Conservation (phyloP, 2,329 filamentous ascomycete species). For the Cytospora paraplurivora region DNA sequence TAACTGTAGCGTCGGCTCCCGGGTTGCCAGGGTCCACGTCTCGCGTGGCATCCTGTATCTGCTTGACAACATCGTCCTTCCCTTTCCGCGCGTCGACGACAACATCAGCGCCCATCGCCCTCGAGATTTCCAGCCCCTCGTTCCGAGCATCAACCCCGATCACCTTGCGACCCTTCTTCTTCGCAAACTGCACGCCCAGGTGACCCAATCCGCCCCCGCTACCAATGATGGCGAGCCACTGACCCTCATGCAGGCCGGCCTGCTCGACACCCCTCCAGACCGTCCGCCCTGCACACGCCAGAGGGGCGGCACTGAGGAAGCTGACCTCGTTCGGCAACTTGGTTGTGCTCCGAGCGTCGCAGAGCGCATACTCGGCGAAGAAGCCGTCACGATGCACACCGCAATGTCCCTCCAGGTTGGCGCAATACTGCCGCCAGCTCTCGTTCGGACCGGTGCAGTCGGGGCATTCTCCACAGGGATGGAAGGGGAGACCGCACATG, state of each 20-base stretch:
- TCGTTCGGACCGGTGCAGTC: conserved; percentile 53
- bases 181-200: conserved; percentile 53
- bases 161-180: conserved; percentile 51
- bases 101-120: conserved; percentile 50
- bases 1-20: conserved; percentile 56
- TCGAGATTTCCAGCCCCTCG: conserved; percentile 51
- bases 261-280: conserved; percentile 50
- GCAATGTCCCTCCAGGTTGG: conserved; percentile 45
- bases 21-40: conserved; percentile 37
- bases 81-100: conserved; percentile 54
- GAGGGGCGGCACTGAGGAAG: conserved; percentile 54
- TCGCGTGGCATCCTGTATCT: conserved; percentile 48
- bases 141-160: conserved; percentile 58
- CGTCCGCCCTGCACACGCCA: conserved; percentile 58
- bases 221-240: conserved; percentile 50
- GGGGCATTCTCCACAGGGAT: conserved; percentile 54
- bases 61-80: conserved; percentile 49
- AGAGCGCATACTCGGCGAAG: conserved; percentile 58
- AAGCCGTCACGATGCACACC: conserved; percentile 56
- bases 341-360: conserved; percentile 50
- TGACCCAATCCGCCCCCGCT: conserved; percentile 57
- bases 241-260: conserved; percentile 38
- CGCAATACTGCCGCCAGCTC: conserved; percentile 56
- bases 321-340: conserved; percentile 50
- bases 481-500: conserved; percentile 56